A percentile compares a stretch with the other conserved stretches of the same genome.
These are phyloP conservation scores for Aspergillus amoenus DNA, from an alignment of 2,329 filamentous ascomycete genomes.

Conservation along the genomic window DNA sequence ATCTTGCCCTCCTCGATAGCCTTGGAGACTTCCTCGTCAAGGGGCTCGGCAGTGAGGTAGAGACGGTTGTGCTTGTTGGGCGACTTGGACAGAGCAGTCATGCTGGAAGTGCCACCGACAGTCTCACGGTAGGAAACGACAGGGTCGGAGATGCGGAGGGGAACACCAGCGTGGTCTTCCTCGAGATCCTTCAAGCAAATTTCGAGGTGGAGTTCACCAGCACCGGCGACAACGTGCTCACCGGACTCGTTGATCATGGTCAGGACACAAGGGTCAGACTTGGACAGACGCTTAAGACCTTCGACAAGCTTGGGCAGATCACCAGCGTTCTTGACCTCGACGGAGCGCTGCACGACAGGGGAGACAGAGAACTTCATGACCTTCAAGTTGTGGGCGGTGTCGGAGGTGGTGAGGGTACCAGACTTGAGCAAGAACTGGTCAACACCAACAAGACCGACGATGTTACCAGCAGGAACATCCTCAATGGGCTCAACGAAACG, in stretches of 20 bases:
- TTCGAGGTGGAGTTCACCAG: constrained; percentile 98
- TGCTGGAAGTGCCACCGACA: constrained; percentile 78
- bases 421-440: constrained; percentile 99
- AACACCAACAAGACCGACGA: constrained; percentile 98
- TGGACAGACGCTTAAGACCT: constrained; percentile 99
- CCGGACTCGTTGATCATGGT: constrained; percentile 85
- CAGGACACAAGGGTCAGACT: constrained; percentile 98
- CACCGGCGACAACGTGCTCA: constrained; percentile 98
- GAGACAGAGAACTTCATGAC: constrained; percentile 99
- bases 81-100: constrained; percentile 97
- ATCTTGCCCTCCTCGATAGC: constrained; percentile 94
- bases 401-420: constrained; percentile 95
- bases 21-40: constrained; percentile 85
- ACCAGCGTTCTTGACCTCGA: constrained; percentile 99
- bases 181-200: constrained; percentile 99
- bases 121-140: constrained; percentile 99
- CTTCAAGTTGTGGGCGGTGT: constrained; percentile 99
- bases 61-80: constrained; percentile 99
- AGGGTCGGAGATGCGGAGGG: constrained; percentile 95
- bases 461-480: constrained; percentile 99
- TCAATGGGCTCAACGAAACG: constrained; percentile 98
- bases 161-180: constrained; percentile 98
- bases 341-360: constrained; percentile 95
- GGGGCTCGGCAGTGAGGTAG: constrained; percentile 88
- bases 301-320: constrained; percentile 99